phyloP scores from a whole-genome alignment of 225 moss, liverwort and hornwort species.

The Physcomitrellopsis africana region DNA sequence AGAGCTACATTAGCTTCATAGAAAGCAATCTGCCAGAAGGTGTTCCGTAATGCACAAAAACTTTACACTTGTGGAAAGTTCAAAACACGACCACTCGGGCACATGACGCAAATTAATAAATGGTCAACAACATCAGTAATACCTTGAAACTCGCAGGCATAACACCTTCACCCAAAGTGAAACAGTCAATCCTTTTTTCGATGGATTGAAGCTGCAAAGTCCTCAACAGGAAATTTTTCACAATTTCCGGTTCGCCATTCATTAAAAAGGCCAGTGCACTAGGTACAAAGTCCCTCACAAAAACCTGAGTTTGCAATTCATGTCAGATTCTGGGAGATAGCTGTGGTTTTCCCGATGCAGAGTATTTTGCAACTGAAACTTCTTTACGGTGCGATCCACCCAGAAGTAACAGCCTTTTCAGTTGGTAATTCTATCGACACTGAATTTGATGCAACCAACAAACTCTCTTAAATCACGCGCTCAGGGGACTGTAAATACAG shows the following conservation, averaged over 20 bases:
- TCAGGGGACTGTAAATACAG: not conserved
- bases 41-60: not conserved
- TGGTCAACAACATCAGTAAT: not conserved
- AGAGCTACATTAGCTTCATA: not conserved
- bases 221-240: conserved; percentile 85
- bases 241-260: conserved; percentile 93
- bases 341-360: not conserved
- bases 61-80: not conserved
- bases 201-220: conserved; percentile 84
- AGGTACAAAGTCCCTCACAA: conserved; percentile 90
- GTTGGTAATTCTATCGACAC: not conserved
- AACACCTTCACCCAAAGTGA: conserved; percentile 91
- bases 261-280: conserved; percentile 96
- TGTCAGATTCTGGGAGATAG: not conserved
- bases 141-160: conserved; percentile 99
- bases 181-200: conserved; percentile 96
- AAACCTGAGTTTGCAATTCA: conserved; percentile 56
- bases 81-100: not conserved
- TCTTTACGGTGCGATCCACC: not conserved
- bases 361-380: not conserved
- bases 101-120: not conserved
- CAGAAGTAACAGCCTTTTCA: not conserved
- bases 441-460: not conserved
- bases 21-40: not conserved
- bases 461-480: not conserved